Conservation (phyloP, 495 filamentous ascomycete genomes). For the Letharia lupina region DNA sequence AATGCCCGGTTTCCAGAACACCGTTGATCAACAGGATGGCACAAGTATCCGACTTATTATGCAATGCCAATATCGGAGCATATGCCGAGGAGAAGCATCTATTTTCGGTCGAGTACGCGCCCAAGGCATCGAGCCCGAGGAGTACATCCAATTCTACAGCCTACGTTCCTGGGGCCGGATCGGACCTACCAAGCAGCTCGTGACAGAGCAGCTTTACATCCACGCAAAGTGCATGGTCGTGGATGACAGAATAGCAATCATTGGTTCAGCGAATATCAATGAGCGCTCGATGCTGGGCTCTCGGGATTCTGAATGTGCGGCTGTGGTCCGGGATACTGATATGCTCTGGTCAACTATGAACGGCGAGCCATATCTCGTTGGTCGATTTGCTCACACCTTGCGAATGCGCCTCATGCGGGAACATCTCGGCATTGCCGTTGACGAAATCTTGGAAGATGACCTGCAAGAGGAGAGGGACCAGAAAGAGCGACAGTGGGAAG, state of each 20-base stretch:
- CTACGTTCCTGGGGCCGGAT: slow-evolving; percentile 90
- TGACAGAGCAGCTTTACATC: slow-evolving; percentile 96
- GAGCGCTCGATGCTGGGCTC: slow-evolving; percentile 91
- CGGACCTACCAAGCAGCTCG: slow-evolving; percentile 67
- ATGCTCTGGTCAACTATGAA: slow-evolving; percentile 92
- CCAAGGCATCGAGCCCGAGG: slow-evolving; percentile 85
- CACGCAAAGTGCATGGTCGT: slow-evolving; percentile 97
- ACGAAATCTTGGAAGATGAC: slow-evolving; percentile 81
- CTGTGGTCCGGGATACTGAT: slow-evolving; percentile 86
- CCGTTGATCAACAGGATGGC: slow-evolving; percentile 86
- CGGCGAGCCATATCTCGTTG: slow-evolving; percentile 78
- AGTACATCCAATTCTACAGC: slow-evolving; percentile 94
- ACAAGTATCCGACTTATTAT: slow-evolving; percentile 93
- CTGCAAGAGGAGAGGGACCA: slow-evolving; percentile 28
- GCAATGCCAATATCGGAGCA: slow-evolving; percentile 96
- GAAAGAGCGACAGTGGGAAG: slow-evolving; percentile 30
- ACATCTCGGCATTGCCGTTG: slow-evolving; percentile 90
- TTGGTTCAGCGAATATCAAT: slow-evolving; percentile 98
- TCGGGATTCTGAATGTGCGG: slow-evolving; percentile 86
- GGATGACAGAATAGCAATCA: slow-evolving; percentile 87
- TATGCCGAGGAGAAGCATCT: slow-evolving; percentile 85
- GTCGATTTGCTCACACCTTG: slow-evolving; percentile 85
- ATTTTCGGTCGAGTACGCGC: slow-evolving; percentile 82
- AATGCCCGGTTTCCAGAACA: slow-evolving; percentile 97
- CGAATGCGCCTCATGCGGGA: slow-evolving; percentile 94